A percentile compares a stretch with the other conserved stretches of the same genome.
phyloP scores from a whole-genome alignment of 1,284 basidiomycete species.

The Sanghuangporus sanghuang region DNA sequence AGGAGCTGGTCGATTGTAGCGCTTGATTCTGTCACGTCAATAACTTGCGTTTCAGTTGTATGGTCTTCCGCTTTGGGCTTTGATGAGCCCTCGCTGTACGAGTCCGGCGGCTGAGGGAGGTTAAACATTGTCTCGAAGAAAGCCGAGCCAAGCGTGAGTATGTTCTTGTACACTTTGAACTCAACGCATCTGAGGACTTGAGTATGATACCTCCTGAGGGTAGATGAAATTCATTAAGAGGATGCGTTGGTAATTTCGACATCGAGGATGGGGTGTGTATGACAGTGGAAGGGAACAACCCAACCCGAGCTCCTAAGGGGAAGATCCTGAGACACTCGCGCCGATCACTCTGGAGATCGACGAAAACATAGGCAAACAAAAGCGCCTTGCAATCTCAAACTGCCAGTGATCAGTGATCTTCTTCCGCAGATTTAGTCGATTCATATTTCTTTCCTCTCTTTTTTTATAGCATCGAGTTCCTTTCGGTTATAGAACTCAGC shows the following conservation, averaged over 20 bases:
- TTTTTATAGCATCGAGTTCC: too few species aligned
- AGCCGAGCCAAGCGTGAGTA: conserved; percentile 23
- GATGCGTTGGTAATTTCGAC: neutral
- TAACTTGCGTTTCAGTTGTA: conserved; percentile 25
- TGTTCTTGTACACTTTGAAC: conserved; percentile 23
- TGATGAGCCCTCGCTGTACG: neutral
- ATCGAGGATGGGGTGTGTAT: neutral
- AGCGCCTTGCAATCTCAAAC: too few species aligned
- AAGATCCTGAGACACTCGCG: neutral
- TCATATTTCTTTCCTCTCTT: too few species aligned
- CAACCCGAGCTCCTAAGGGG: neutral
- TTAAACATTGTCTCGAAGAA: conserved; percentile 26
- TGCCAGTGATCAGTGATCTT: too few species aligned
- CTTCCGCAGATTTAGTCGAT: too few species aligned
- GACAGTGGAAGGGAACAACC: neutral
- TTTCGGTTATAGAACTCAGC: too few species aligned
- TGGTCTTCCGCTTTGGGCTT: neutral
- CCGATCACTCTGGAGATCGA: neutral
- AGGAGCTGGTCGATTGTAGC: conserved; percentile 44
- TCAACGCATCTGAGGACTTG: conserved; percentile 19
- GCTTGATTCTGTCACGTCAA: conserved; percentile 50
- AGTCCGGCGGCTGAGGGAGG: conserved; percentile 19
- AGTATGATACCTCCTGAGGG: conserved; percentile 20
- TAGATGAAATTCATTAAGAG: neutral
- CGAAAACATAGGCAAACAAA: neutral